Evolutionary conservation across 2,329 filamentous ascomycete genomes (phyloP), one percentile per base, ranked within the genome.

Genomic region (Aspergillus sp.): DNA sequence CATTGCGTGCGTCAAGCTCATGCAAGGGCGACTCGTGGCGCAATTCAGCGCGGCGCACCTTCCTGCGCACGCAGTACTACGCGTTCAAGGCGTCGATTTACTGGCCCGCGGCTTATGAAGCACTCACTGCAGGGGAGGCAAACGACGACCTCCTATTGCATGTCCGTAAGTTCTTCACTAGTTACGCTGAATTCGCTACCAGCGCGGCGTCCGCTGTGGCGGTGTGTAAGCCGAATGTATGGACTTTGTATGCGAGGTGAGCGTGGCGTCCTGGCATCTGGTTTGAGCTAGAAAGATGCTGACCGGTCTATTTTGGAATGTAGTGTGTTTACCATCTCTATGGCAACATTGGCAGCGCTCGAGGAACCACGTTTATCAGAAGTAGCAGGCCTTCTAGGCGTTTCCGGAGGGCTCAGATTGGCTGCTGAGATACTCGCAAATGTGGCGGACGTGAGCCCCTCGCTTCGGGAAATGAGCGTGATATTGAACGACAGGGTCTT

Each of bases 161-260:
- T 17, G 49, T 34, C 37, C 3, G 7, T 6, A 37, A n/a, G 9
- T 55, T 55, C 34, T 44, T 55, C 30, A 19, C 11, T 4, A 20
- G 12, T 9, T 55, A 55, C n/a, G 44, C 22, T 2, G 45, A 20
- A 6, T 55, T 55, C 22, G 15, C 42, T 3, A 40, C 8, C 7
- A 50, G 45, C 11, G 53, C 45, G 2, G 34, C 53, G 5, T 9
- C 5, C 0, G n/a, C 45, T 5, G 45, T 55, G 4, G 5, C 5
- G 3, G 19, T 55, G 0, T 55, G 53, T 11, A 50, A 30, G 37
- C 53, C 53, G 20, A 55, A 55, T 50, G 13, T 15, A 7, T 55
- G 53, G 53, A 55, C 45, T 19, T 33, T 55, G 19, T 55, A 33
- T 39, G 33, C 53, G 30, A 55, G 52, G 52, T 55, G 13, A 30